phyloP scores from a whole-genome alignment of 1,139 yeast species.

The Taiozyma sp. region DNA sequence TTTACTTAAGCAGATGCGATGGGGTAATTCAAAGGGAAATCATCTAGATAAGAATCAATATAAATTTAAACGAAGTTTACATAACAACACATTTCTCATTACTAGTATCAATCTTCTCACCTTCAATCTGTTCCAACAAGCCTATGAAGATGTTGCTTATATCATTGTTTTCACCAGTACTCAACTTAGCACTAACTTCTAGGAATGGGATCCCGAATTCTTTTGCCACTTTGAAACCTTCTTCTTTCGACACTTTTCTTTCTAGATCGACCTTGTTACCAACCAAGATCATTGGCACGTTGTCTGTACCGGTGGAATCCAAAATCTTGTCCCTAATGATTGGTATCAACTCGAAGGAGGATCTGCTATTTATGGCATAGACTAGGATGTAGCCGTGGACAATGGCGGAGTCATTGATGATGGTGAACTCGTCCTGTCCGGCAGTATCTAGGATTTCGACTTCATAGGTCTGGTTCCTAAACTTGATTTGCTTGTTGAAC shows the following conservation, averaged over 20 bases:
- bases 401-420: slow-evolving; percentile 77
- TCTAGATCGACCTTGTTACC: slow-evolving; percentile 84
- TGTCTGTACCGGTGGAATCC: slow-evolving; percentile 59
- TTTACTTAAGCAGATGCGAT: not conserved
- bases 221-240: slow-evolving; percentile 62
- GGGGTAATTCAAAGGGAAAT: not conserved
- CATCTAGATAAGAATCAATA: slow-evolving; percentile 4
- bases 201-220: slow-evolving; percentile 61
- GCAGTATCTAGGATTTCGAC: slow-evolving; percentile 91
- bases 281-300: slow-evolving; percentile 74
- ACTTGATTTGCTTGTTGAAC: slow-evolving; percentile 66
- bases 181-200: slow-evolving; percentile 77
- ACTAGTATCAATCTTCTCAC: slow-evolving; percentile 39
- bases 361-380: slow-evolving; percentile 76
- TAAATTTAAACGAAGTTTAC: slow-evolving; percentile 11
- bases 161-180: slow-evolving; percentile 61
- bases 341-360: slow-evolving; percentile 74
- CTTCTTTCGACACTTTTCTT: slow-evolving; percentile 60
- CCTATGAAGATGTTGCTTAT: slow-evolving; percentile 61
- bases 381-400: slow-evolving; percentile 84
- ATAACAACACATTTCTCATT: slow-evolving; percentile 31
- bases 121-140: slow-evolving; percentile 72
- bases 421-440: slow-evolving; percentile 90
- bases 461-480: slow-evolving; percentile 73
- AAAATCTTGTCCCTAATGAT: slow-evolving; percentile 82